These are phyloP conservation scores for Hypoxylon sp. DNA, from an alignment of 2,329 filamentous ascomycete genomes.

Conservation along the genomic window DNA sequence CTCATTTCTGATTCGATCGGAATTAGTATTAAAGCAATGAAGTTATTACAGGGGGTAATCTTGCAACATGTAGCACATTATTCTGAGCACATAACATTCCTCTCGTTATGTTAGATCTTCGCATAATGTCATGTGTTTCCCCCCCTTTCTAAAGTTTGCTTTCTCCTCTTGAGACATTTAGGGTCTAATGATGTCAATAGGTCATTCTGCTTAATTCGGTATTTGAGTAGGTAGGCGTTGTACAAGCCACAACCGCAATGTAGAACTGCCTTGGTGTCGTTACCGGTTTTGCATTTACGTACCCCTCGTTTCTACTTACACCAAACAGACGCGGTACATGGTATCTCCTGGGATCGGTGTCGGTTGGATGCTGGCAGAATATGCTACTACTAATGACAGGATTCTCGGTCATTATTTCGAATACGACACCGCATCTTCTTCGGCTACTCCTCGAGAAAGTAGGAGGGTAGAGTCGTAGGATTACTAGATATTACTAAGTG, in stretches of 20 bases:
- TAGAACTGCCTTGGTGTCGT: not conserved
- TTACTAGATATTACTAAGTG: constrained; percentile 28
- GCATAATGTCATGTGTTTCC: constrained; percentile 10
- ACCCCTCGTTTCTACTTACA: not conserved
- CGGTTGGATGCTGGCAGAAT: not conserved
- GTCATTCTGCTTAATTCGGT: not conserved
- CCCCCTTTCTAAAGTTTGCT: not conserved
- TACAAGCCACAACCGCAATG: not conserved
- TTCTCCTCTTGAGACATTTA: constrained; percentile 14
- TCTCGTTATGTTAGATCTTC: not conserved
- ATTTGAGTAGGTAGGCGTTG: not conserved
- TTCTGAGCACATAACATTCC: not conserved
- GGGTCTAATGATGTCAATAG: constrained; percentile 22
- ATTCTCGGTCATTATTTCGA: not conserved
- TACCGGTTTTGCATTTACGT: not conserved
- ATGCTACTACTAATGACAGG: not conserved
- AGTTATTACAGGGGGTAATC: not conserved
- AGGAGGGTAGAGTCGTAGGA: constrained; percentile 1
- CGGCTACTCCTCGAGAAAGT: constrained; percentile 1
- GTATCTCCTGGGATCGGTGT: not conserved
- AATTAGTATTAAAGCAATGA: not conserved
- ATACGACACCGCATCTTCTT: not conserved
- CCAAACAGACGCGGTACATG: not conserved
- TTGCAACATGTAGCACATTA: not conserved
- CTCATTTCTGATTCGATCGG: too few relatives aligned